phyloP scores from a whole-genome alignment of 1,139 yeast genomes.

The Kodamaea sp. region DNA sequence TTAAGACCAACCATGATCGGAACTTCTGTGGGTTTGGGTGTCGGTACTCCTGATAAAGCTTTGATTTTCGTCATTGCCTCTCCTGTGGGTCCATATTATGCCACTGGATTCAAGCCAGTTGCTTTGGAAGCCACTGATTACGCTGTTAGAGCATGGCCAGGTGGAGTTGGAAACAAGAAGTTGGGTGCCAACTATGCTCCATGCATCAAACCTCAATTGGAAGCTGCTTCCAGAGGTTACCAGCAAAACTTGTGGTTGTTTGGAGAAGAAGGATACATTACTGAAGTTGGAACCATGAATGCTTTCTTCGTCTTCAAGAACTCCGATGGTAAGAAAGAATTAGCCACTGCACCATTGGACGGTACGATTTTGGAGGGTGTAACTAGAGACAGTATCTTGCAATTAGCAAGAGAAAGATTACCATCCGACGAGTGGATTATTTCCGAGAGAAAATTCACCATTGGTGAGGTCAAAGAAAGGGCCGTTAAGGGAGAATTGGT shows the following conservation, averaged over 20 bases:
- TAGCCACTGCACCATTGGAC: slow-evolving; percentile 44
- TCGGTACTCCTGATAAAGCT: slow-evolving; percentile 35
- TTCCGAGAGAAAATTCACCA: slow-evolving; percentile 79
- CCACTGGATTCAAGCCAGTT: slow-evolving; percentile 37
- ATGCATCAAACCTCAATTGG: slow-evolving; percentile 36
- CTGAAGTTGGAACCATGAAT: slow-evolving; percentile 50
- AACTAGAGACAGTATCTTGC: slow-evolving; percentile 43
- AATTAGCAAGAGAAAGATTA: slow-evolving; percentile 31
- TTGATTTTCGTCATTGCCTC: slow-evolving; percentile 38
- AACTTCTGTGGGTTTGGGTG: slow-evolving; percentile 37
- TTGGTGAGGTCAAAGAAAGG: slow-evolving; percentile 74
- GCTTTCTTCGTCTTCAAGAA: slow-evolving; percentile 39
- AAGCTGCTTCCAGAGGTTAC: slow-evolving; percentile 38
- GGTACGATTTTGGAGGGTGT: slow-evolving; percentile 47
- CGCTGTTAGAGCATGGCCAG: slow-evolving; percentile 47
- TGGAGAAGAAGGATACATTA: slow-evolving; percentile 41
- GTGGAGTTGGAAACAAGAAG: slow-evolving; percentile 46
- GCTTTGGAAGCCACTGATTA: slow-evolving; percentile 36
- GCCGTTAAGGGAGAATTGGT: slow-evolving; percentile 79
- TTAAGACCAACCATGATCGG: slow-evolving; percentile 34
- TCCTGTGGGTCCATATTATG: slow-evolving; percentile 32
- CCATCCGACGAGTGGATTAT: slow-evolving; percentile 41
- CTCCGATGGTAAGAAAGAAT: slow-evolving; percentile 34
- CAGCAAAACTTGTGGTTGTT: slow-evolving; percentile 47
- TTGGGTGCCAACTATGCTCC: slow-evolving; percentile 51